phyloP scores from a whole-genome alignment of 768 basidiomycete species.

The Ephemerocybe angulata region DNA sequence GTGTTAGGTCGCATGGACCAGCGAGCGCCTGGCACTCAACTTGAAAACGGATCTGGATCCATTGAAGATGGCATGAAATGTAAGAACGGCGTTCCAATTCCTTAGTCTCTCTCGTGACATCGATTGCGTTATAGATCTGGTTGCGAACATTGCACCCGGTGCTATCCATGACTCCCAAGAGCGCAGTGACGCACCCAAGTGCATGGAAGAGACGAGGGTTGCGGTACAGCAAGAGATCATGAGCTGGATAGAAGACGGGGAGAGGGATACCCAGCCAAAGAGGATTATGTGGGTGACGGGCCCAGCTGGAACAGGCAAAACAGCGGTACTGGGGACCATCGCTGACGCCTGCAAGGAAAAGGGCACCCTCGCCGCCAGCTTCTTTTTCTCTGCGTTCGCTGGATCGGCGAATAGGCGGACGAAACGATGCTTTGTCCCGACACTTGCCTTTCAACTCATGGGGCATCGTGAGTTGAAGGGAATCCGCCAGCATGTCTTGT shows the following conservation, averaged over 20 bases:
- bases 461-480: background rate
- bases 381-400: conserved; percentile 33
- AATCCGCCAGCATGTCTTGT: conserved; percentile 4
- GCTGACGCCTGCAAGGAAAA: conserved; percentile 15
- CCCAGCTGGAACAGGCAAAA: conserved; percentile 26
- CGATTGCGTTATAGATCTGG: too few species aligned
- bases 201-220: background rate
- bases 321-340: conserved; percentile 23
- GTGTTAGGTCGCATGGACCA: too few species aligned
- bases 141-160: background rate
- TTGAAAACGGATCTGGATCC: too few species aligned
- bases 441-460: conserved; percentile 28
- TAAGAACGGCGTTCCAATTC: too few species aligned
- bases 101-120: too few species aligned
- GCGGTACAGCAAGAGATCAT: background rate
- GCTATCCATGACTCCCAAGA: background rate
- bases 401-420: conserved; percentile 15
- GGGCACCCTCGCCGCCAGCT: conserved; percentile 26
- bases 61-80: too few species aligned
- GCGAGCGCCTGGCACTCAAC: too few species aligned
- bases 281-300: conserved; percentile 20
- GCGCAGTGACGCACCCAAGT: background rate
- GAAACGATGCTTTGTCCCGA: conserved; percentile 22
- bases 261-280: background rate
- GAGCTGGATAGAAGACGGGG: background rate